Evolutionary conservation across 2,329 filamentous ascomycete genomes (phyloP), one percentile per base, ranked within the genome.

Genomic region (Lachnellula arida): DNA sequence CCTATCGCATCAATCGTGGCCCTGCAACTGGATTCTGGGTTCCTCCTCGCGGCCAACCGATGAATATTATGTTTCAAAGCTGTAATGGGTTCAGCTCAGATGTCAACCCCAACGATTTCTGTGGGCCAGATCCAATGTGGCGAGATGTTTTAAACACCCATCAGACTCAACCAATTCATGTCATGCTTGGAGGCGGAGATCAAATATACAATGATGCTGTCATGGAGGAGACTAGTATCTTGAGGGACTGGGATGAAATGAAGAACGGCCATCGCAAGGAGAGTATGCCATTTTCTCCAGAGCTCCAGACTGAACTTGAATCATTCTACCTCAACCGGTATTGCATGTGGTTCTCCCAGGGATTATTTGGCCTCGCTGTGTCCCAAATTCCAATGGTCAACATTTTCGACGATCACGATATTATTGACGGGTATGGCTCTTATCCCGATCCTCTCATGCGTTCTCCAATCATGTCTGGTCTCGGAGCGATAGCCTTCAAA

Each of bases 21-120:
- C 92, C 93, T 5, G 84, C 90, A 2, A 85, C 89, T 51, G 90
- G 88, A 1, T 99, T 99, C 71, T 99, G 94, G 93, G 91, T 99
- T 0, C 94, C 95, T 5, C 88, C 87, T 34, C 82, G 80, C 49
- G 87, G 85, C 15, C 81, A 96, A 70, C 83, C 88, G 2, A 99
- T 99, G 94, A 97, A 97, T 74, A 89, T 97, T 70, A 96, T 97
- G 91, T 99, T 97, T 75, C 84, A 97, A 75, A 96, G 89, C 70
- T 96, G 94, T 76, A 99, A 99, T 70, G 94, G 95, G 2, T 99
- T 99, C 76, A 93, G 90, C 65, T 72, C 87, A 51, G 87, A 82
- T 55, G 88, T 89, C 23, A 86, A 96, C 60, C 76, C 91, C 0
- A 81, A 95, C 68, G 80, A 86, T 46, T 87, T 97, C 70, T 94